Conservation (phyloP, 257 asterid genomes). For the Solanum etuberosum region DNA sequence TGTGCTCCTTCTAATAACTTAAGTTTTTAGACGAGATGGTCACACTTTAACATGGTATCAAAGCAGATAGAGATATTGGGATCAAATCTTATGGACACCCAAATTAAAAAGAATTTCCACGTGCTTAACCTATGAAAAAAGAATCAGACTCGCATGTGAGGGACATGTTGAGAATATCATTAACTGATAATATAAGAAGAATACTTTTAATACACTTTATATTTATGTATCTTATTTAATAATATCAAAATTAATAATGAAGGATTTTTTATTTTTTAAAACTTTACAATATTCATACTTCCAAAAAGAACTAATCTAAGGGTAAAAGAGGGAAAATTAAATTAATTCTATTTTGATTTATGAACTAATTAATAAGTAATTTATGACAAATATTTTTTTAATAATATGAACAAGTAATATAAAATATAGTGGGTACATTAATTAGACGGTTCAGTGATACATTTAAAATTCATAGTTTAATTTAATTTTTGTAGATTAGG, state of each 20-base stretch:
- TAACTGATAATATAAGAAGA: background rate
- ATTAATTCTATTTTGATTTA: too few species aligned
- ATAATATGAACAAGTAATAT: too few species aligned
- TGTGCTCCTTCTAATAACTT: too few species aligned
- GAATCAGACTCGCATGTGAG: too few species aligned
- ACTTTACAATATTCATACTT: too few species aligned
- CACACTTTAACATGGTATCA: too few species aligned
- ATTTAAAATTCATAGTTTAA: background rate
- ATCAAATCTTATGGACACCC: background rate
- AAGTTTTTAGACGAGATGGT: too few species aligned
- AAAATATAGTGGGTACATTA: background rate
- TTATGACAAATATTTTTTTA: background rate
- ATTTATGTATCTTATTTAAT: background rate
- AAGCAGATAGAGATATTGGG: too few species aligned
- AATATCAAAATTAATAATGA: background rate
- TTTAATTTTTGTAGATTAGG: background rate
- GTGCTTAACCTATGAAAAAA: background rate
- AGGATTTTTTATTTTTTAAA: too few species aligned
- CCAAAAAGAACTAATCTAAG: too few species aligned
- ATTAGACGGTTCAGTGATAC: background rate
- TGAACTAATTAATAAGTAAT: too few species aligned
- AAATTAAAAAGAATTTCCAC: too few species aligned
- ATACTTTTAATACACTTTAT: background rate
- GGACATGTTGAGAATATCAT: background rate
- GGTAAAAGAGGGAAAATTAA: background rate